Evolutionary conservation across 495 filamentous ascomycete genomes (phyloP), one percentile per base, ranked within the genome.

Genomic region (Xanthoparmelia taractica): DNA sequence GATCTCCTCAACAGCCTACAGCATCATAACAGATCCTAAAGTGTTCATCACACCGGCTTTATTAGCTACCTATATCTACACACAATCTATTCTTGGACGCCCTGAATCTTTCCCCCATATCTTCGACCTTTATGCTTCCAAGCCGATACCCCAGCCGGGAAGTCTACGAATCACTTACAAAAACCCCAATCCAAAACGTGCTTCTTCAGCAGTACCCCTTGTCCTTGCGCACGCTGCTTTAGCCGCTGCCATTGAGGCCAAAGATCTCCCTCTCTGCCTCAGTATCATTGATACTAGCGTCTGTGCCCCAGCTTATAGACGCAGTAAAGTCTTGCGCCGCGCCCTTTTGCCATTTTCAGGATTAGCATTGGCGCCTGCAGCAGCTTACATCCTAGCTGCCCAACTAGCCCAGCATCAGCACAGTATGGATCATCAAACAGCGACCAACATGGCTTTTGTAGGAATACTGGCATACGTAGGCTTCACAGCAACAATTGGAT

Each of bases 111-210:
- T 97, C 71, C 90, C 94, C 4, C 80, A 86, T 52, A 83, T 89
- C 55, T 88, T 98, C 77, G 71, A 83, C 50, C 82, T 97, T 40
- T 97, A 91, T 68, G 91, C 90, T 59, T 81, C 80, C 69, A 98
- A 97, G 73, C 89, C 89, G 20, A 75, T 86, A 57, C 90, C 90
- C 13, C 75, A 82, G 60, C 78, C 85, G 68, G 75, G 77, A 29
- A 79, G 80, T 47, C 81, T 77, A 5, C 79, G 83, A 3, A 75
- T 88, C 41, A 76, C 75, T 69, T 92, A 85, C 72, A 76, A 70
- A 57, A 71, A 79, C 50, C 81, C 84, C 29, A 87, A 87, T 27
- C 88, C 92, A 7, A 83, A 83, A 65, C 82, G 79, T 63, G 74
- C 85, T 54, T 83, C 84, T 58, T 87, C 84, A 65, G 90, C 91